Conservation (phyloP, 768 basidiomycete species). For the Trametes meyenii region DNA sequence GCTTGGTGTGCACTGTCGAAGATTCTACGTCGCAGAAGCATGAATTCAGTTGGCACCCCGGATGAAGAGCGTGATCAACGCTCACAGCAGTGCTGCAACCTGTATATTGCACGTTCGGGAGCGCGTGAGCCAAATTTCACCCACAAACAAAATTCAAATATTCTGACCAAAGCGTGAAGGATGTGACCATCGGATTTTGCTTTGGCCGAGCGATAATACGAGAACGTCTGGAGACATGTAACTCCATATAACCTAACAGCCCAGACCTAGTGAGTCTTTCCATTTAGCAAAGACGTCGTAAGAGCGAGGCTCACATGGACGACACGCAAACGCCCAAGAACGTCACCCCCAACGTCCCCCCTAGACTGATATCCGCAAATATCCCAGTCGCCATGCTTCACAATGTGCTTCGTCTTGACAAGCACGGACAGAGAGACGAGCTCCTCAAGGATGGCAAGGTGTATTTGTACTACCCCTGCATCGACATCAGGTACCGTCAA, state of each 20-base stretch:
- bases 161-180: background rate
- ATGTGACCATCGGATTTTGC: background rate
- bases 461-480: too few relatives aligned
- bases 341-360: background rate
- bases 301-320: background rate
- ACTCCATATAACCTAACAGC: slow-evolving; percentile 7
- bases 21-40: background rate
- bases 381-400: background rate
- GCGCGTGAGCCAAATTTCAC: too few relatives aligned
- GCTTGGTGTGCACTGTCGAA: slow-evolving; percentile 3
- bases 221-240: slow-evolving; percentile 4
- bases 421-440: too few relatives aligned
- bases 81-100: slow-evolving; percentile 1
- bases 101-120: background rate
- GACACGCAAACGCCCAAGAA: slow-evolving; percentile 5
- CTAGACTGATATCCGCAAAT: background rate
- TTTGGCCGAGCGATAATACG: slow-evolving; percentile 1
- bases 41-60: too few relatives aligned
- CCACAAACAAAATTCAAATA: background rate
- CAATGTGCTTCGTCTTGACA: too few relatives aligned
- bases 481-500: too few relatives aligned
- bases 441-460: too few relatives aligned
- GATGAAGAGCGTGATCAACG: background rate
- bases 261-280: background rate
- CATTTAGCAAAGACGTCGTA: too few relatives aligned